These are phyloP conservation scores for Amylocarpus encephaloides DNA, from an alignment of 2,329 filamentous ascomycete species.

Conservation along the genomic window DNA sequence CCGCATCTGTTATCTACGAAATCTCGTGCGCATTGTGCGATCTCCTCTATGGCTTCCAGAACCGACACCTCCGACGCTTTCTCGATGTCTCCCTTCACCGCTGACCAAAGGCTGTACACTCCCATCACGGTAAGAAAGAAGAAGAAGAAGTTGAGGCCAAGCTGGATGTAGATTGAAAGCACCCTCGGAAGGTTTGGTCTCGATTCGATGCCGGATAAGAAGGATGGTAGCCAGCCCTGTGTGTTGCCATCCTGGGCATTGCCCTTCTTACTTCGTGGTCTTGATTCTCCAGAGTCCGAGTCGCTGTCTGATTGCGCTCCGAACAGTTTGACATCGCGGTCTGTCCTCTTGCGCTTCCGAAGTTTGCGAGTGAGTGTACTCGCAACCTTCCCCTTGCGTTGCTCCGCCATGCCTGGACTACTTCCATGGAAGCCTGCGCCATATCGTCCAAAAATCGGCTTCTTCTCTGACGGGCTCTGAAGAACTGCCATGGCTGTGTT, in stretches of 20 bases:
- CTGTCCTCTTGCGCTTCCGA: conserved; percentile 39
- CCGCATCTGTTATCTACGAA: conserved; percentile 73
- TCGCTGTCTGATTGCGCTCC: conserved; percentile 33
- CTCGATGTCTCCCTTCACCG: conserved; percentile 33
- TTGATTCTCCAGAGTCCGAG: conserved; percentile 32
- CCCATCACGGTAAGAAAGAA: conserved; percentile 38
- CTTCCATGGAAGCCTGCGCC: conserved; percentile 33
- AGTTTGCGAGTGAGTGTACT: conserved; percentile 45
- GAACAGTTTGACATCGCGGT: conserved; percentile 37
- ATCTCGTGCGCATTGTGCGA: conserved; percentile 71
- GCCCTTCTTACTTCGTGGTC: conserved; percentile 33
- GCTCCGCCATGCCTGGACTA: conserved; percentile 58
- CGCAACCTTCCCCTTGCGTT: conserved; percentile 44
- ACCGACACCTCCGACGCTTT: conserved; percentile 49
- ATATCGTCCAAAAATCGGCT: conserved; percentile 37
- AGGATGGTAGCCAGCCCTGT: conserved; percentile 38
- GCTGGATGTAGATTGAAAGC: conserved; percentile 60
- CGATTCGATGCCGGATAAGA: conserved; percentile 56
- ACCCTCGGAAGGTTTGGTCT: conserved; percentile 61
- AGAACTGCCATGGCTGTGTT: conserved; percentile 48
- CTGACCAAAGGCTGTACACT: conserved; percentile 27
- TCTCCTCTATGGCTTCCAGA: conserved; percentile 67
- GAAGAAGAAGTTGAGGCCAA: conserved; percentile 44
- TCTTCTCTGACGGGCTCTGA: conserved; percentile 41
- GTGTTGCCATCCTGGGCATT: conserved; percentile 27